Percentiles rank a stretch among this genome's conserved stretches.
These are phyloP conservation scores for Ustilago loliicola DNA, from an alignment of 1,284 basidiomycete genomes.

Conservation along the genomic window DNA sequence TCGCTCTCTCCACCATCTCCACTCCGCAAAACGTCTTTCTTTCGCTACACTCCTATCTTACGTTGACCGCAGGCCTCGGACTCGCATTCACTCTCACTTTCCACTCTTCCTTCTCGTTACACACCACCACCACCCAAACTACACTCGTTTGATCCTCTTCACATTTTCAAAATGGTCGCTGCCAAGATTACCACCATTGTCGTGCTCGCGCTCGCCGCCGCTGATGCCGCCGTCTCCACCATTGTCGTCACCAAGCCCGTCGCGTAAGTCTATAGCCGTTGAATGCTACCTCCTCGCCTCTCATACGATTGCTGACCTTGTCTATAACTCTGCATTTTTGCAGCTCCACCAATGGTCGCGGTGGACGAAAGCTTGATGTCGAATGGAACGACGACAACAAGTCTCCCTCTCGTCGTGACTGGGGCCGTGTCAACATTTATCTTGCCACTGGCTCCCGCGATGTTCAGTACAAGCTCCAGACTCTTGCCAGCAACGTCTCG, in stretches of 20 bases:
- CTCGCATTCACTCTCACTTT: slow-evolving; percentile 19
- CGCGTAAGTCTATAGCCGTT: slow-evolving; percentile 39
- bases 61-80: slow-evolving; percentile 34
- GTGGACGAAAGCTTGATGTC: slow-evolving; percentile 47
- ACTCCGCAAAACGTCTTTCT: slow-evolving; percentile 6
- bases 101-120: neutral
- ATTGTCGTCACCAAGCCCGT: slow-evolving; percentile 59
- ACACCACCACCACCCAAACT: slow-evolving; percentile 6
- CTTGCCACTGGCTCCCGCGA: slow-evolving; percentile 60
- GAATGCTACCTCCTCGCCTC: neutral
- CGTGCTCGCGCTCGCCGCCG: slow-evolving; percentile 43
- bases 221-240: slow-evolving; percentile 50
- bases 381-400: slow-evolving; percentile 64
- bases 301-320: slow-evolving; percentile 1
- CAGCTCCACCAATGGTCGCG: slow-evolving; percentile 55
- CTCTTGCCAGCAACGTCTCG: slow-evolving; percentile 47
- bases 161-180: slow-evolving; percentile 35
- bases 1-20: slow-evolving; percentile 1
- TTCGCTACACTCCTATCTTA: slow-evolving; percentile 12
- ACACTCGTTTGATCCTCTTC: neutral
- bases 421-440: slow-evolving; percentile 63
- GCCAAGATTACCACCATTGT: slow-evolving; percentile 45
- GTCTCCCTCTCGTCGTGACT: slow-evolving; percentile 45
- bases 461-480: slow-evolving; percentile 64
- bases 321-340: neutral